These are phyloP conservation scores for Artomyces pyxidatus DNA, from an alignment of 768 basidiomycete species.

Conservation along the genomic window DNA sequence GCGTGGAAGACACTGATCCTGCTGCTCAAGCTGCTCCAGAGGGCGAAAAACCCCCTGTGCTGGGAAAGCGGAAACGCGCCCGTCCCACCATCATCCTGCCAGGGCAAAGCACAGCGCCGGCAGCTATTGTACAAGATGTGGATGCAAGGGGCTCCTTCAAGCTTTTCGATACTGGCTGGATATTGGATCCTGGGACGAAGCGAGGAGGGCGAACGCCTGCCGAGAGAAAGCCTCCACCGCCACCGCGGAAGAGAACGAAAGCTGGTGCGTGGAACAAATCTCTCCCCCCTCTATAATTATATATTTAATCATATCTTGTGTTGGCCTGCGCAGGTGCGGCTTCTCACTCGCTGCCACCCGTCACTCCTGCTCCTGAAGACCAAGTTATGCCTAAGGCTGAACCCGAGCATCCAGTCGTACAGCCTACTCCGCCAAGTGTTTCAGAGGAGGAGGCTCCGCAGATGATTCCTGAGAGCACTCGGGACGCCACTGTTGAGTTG, in stretches of 20 bases:
- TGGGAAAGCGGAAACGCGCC: slow-evolving; percentile 1
- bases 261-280: slow-evolving; percentile 41
- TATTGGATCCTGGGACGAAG: slow-evolving; percentile 66
- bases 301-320: slow-evolving; percentile 5
- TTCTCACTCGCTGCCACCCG: background rate
- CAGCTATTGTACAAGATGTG: slow-evolving; percentile 55
- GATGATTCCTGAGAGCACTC: no score
- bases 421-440: background rate
- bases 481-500: no score
- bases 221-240: slow-evolving; percentile 37
- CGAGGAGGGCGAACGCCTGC: slow-evolving; percentile 47
- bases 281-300: no score
- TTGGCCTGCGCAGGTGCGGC: slow-evolving; percentile 13
- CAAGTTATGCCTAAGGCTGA: background rate
- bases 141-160: slow-evolving; percentile 68
- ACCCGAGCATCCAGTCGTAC: background rate
- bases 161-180: slow-evolving; percentile 84
- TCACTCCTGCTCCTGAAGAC: background rate
- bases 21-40: background rate
- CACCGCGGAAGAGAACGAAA: slow-evolving; percentile 43
- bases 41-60: background rate
- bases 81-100: background rate
- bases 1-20: slow-evolving; percentile 3
- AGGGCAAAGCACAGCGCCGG: slow-evolving; percentile 12
- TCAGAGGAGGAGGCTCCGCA: no score